These are phyloP conservation scores for Calonectria pseudoreteaudii DNA, from an alignment of 2,329 filamentous ascomycete genomes.

Conservation along the genomic window DNA sequence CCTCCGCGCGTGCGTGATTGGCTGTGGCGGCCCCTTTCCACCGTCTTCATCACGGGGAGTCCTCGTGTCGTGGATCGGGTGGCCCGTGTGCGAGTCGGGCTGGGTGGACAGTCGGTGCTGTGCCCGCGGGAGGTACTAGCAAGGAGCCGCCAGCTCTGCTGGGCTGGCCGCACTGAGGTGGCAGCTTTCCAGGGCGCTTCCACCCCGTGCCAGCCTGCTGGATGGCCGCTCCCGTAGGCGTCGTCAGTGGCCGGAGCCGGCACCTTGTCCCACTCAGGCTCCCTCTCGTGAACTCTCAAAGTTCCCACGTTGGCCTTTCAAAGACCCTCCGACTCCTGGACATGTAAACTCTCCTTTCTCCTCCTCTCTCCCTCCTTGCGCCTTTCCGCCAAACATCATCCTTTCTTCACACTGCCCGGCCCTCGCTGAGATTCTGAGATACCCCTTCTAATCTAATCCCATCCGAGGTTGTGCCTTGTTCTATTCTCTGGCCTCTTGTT, in stretches of 20 bases:
- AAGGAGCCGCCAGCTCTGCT: background rate
- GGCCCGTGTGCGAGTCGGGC: constrained; percentile 23
- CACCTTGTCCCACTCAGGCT: constrained; percentile 26
- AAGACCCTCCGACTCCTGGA: constrained; percentile 44
- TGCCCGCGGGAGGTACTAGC: background rate
- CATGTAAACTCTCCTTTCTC: constrained; percentile 27
- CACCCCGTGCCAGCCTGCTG: background rate
- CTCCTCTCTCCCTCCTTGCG: constrained; percentile 21
- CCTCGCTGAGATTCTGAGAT: constrained; percentile 35
- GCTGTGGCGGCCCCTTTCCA: constrained; percentile 36
- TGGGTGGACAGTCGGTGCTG: background rate
- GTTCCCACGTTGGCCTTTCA: constrained; percentile 46
- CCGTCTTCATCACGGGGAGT: constrained; percentile 34
- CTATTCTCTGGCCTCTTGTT: constrained; percentile 37
- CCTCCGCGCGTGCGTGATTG: constrained; percentile 36
- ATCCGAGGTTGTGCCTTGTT: constrained; percentile 40
- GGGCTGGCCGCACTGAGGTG: background rate
- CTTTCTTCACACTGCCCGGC: constrained; percentile 12
- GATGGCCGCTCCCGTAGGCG: constrained; percentile 4
- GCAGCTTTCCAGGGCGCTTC: constrained; percentile 2
- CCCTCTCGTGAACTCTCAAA: constrained; percentile 30
- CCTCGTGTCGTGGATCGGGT: constrained; percentile 42
- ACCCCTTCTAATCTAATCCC: constrained; percentile 43
- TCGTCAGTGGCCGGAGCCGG: constrained; percentile 16
- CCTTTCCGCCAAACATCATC: constrained; percentile 10